Evolutionary conservation across 208 protist genomes (phyloP).

Genomic region (Acanthamoeba castellanii): DNA sequence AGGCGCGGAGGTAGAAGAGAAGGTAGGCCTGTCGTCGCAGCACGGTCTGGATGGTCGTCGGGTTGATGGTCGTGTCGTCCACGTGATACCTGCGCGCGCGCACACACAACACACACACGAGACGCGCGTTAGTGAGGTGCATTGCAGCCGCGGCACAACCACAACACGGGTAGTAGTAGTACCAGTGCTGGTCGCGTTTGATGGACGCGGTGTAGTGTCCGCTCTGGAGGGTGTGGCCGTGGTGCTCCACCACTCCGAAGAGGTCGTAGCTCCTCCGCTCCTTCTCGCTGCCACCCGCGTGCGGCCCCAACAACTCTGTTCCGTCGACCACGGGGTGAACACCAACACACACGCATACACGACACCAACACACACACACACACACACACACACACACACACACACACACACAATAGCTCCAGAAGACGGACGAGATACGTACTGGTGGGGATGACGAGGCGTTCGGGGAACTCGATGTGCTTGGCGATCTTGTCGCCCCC

Average conservation of each 20-base stretch:
- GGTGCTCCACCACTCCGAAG: slow-evolving; percentile 6
- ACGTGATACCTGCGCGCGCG: background rate
- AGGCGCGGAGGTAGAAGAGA: slow-evolving; percentile 87
- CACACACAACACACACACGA: background rate
- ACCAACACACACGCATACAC: too few species aligned
- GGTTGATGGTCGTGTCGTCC: background rate
- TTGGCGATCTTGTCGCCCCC: slow-evolving; percentile 13
- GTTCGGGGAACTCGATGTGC: background rate
- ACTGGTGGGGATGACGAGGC: slow-evolving; percentile 33
- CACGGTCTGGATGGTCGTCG: slow-evolving; percentile 73
- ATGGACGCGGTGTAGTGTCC: background rate
- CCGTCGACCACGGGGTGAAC: background rate
- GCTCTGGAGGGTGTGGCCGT: background rate
- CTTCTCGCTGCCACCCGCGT: background rate
- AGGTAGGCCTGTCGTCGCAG: slow-evolving; percentile 87
- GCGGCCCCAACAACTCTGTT: background rate
- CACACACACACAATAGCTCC: too few species aligned
- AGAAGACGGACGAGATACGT: background rate
- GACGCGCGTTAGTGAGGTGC: background rate
- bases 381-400: too few species aligned
- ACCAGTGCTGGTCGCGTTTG: background rate
- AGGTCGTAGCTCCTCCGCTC: slow-evolving; percentile 6
- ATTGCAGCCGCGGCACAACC: too few species aligned
- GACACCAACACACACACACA: too few species aligned
- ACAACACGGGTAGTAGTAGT: too few species aligned